phyloP scores from a whole-genome alignment of 805 yeast species.

The Teunomyces gatunensis region DNA sequence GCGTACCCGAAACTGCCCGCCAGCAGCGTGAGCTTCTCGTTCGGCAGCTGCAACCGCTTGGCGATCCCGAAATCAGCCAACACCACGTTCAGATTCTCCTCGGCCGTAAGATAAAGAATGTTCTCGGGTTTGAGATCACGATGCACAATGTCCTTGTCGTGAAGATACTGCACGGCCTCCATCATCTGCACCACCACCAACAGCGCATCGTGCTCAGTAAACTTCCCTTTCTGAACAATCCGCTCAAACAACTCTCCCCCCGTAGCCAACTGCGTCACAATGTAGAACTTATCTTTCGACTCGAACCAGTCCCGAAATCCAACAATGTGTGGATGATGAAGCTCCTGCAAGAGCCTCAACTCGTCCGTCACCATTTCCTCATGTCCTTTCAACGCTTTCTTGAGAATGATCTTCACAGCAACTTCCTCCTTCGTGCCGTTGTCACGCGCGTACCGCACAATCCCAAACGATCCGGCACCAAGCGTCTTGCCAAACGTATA shows the following conservation, averaged over 20 bases:
- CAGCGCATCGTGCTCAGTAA: constrained; percentile 87
- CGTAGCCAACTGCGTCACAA: constrained; percentile 90
- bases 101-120: constrained; percentile 63
- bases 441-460: constrained; percentile 74
- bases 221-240: constrained; percentile 74
- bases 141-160: constrained; percentile 76
- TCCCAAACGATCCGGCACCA: constrained; percentile 96
- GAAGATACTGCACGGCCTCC: constrained; percentile 77
- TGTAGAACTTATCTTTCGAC: constrained; percentile 84
- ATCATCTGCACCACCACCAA: constrained; percentile 69
- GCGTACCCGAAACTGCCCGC: constrained; percentile 97
- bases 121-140: constrained; percentile 95
- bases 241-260: constrained; percentile 96
- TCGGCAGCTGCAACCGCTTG: constrained; percentile 58
- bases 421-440: constrained; percentile 59
- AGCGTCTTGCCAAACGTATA: constrained; percentile 80
- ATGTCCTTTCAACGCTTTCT: constrained; percentile 78
- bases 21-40: constrained; percentile 62
- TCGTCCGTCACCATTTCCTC: constrained; percentile 80
- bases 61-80: constrained; percentile 97
- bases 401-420: constrained; percentile 85
- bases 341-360: constrained; percentile 60
- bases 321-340: constrained; percentile 86
- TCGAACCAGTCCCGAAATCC: constrained; percentile 91
- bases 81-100: constrained; percentile 65